Evolutionary conservation across 192 early-diverging fungal genomes (phyloP).

Genomic region (Coemansia sp.): DNA sequence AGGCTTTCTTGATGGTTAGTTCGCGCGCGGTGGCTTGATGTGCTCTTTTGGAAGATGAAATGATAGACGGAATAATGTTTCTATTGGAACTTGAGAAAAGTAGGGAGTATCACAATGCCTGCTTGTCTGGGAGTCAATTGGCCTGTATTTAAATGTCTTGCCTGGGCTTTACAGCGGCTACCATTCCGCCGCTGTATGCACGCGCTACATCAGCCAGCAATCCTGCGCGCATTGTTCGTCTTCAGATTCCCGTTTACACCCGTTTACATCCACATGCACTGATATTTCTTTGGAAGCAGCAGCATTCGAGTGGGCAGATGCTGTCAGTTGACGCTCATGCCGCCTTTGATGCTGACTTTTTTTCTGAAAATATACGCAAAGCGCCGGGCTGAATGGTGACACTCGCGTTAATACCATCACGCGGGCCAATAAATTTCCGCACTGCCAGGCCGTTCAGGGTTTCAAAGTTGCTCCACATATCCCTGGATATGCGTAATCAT

Average conservation of each 20-base stretch:
- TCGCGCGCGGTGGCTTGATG: conserved; percentile 1
- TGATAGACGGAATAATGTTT: neutral
- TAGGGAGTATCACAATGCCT: neutral
- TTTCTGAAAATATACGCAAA: neutral
- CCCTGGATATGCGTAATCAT: neutral
- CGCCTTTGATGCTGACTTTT: neutral
- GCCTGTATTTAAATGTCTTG: neutral
- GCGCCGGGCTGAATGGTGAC: conserved; percentile 1
- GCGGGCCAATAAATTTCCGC: neutral
- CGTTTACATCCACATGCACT: neutral
- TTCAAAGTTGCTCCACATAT: neutral
- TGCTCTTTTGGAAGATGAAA: conserved; percentile 1
- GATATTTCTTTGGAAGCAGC: neutral
- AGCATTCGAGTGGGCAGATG: neutral
- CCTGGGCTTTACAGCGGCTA: neutral
- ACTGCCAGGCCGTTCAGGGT: neutral
- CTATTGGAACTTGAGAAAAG: conserved; percentile 1
- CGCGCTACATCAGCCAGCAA: conserved; percentile 6
- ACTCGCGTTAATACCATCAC: neutral
- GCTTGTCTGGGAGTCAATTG: conserved; percentile 2
- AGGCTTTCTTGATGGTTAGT: neutral
- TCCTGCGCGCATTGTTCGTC: conserved; percentile 10
- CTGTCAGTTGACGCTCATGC: conserved; percentile 1
- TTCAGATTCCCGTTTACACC: neutral
- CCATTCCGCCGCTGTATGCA: conserved; percentile 5